A percentile compares a stretch with the other conserved stretches of the same genome.
These are phyloP conservation scores for Citrus glauca DNA, from an alignment of 345 rosid genomes.

Conservation along the genomic window DNA sequence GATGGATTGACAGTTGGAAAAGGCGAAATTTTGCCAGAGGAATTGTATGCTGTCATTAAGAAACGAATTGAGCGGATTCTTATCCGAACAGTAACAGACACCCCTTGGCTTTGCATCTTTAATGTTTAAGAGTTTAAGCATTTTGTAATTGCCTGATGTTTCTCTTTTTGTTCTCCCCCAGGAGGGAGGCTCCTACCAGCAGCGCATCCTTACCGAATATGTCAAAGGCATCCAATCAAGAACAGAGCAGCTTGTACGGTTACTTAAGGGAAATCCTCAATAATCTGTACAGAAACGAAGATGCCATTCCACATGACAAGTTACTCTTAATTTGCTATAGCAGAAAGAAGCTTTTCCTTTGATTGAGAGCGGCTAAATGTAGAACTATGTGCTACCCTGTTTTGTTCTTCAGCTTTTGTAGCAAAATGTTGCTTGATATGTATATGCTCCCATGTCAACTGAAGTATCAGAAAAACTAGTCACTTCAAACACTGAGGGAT, in stretches of 20 bases:
- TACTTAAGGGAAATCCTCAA: slow-evolving; percentile 39
- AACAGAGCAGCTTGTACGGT: slow-evolving; percentile 50
- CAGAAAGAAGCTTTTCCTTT: neutral
- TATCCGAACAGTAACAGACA: slow-evolving; percentile 68
- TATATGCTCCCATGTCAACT: neutral
- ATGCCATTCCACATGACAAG: neutral
- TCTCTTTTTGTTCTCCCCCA: slow-evolving; percentile 16
- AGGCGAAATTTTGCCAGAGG: slow-evolving; percentile 63
- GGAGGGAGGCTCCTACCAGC: slow-evolving; percentile 98
- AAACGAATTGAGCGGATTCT: slow-evolving; percentile 73
- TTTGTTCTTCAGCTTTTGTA: neutral
- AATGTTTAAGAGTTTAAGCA: neutral
- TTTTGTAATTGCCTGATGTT: neutral
- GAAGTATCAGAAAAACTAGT: neutral
- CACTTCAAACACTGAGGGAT: neutral
- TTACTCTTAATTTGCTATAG: neutral
- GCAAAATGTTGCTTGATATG: neutral
- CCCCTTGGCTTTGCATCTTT: neutral
- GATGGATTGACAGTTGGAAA: slow-evolving; percentile 66
- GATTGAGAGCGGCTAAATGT: too few species aligned
- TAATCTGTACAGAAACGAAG: neutral
- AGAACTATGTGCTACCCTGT: neutral
- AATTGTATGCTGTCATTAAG: slow-evolving; percentile 63
- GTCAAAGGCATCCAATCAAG: slow-evolving; percentile 78
- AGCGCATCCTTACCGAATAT: slow-evolving; percentile 67